A percentile compares a stretch with the other conserved stretches of the same genome.
Evolutionary conservation across 345 rosid species (phyloP).

Genomic region (Syzygium jambos): DNA sequence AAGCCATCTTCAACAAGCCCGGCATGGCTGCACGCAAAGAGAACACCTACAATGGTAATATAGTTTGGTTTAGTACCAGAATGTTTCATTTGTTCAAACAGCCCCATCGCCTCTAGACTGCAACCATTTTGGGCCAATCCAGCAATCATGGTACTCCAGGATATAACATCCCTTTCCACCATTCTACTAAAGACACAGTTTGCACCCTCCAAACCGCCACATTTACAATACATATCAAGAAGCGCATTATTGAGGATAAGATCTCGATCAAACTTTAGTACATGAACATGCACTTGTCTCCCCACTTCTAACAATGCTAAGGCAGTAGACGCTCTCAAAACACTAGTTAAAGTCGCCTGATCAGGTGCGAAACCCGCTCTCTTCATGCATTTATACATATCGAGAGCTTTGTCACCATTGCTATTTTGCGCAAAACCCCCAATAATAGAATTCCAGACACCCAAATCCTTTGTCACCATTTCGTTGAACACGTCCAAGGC

Average conservation of each 20-base stretch:
- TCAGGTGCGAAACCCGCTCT: slow-evolving; percentile 41
- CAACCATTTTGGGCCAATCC: slow-evolving; percentile 70
- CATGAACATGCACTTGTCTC: slow-evolving; percentile 63
- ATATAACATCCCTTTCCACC: slow-evolving; percentile 53
- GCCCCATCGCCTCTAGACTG: slow-evolving; percentile 46
- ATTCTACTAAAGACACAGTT: slow-evolving; percentile 27
- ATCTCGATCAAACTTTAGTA: slow-evolving; percentile 50
- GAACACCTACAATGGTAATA: slow-evolving; percentile 48
- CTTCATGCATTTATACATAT: slow-evolving; percentile 58
- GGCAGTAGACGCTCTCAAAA: slow-evolving; percentile 58
- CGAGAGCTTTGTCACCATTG: slow-evolving; percentile 40
- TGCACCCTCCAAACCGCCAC: slow-evolving; percentile 65
- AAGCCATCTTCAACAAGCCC: slow-evolving; percentile 56
- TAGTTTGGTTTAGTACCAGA: slow-evolving; percentile 49
- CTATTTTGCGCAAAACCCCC: slow-evolving; percentile 67
- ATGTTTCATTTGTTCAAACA: slow-evolving; percentile 45
- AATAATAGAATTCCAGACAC: slow-evolving; percentile 73
- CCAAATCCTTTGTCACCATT: slow-evolving; percentile 47
- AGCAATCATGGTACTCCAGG: slow-evolving; percentile 80
- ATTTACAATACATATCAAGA: slow-evolving; percentile 70
- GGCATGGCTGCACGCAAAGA: slow-evolving; percentile 76
- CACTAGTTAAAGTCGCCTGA: slow-evolving; percentile 54
- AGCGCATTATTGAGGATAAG: slow-evolving; percentile 63
- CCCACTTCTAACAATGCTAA: slow-evolving; percentile 54
- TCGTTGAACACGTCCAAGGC: slow-evolving; percentile 44